Percentiles rank a stretch among this genome's conserved stretches.
Evolutionary conservation across 805 yeast genomes (phyloP).

Genomic region (Debaryomyces maramus): DNA sequence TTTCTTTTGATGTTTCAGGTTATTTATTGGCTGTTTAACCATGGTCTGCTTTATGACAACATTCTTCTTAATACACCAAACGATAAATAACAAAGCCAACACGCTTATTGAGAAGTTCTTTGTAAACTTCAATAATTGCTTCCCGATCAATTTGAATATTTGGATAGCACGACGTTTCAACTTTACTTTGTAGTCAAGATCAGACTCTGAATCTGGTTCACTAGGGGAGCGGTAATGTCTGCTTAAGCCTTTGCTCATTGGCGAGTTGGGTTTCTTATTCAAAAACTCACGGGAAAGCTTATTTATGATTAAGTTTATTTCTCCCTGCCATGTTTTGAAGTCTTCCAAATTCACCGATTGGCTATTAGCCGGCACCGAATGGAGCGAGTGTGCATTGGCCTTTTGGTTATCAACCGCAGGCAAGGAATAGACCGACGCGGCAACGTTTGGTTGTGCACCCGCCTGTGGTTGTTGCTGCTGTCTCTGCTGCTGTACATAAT

Average conservation of each 20-base stretch:
- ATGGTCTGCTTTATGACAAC: constrained; percentile 39
- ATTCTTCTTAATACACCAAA: constrained; percentile 44
- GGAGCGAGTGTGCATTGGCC: constrained; percentile 7
- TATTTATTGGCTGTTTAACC: constrained; percentile 30
- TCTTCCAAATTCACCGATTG: constrained; percentile 29
- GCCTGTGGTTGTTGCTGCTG: constrained; percentile 16
- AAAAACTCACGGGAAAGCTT: constrained; percentile 44
- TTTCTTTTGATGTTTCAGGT: constrained; percentile 22
- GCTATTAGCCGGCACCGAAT: constrained; percentile 13
- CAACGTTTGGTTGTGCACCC: constrained; percentile 8
- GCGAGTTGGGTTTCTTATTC: constrained; percentile 8
- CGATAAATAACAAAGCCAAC: constrained; percentile 37
- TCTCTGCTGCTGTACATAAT: constrained; percentile 36
- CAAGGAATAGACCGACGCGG: constrained; percentile 20
- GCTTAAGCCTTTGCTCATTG: constrained; percentile 2
- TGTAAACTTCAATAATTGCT: constrained; percentile 24
- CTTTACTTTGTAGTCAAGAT: constrained; percentile 17
- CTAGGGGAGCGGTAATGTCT: constrained; percentile 5
- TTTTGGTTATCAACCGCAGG: constrained; percentile 13
- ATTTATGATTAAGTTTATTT: constrained; percentile 47
- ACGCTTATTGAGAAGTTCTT: constrained; percentile 38
- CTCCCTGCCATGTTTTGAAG: constrained; percentile 54
- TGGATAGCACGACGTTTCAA: constrained; percentile 23
- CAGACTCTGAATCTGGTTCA: constrained; percentile 17
- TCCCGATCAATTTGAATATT: constrained; percentile 28